These are phyloP conservation scores for Emergomyces orientalis DNA, from an alignment of 2,329 filamentous ascomycete genomes.

Conservation along the genomic window DNA sequence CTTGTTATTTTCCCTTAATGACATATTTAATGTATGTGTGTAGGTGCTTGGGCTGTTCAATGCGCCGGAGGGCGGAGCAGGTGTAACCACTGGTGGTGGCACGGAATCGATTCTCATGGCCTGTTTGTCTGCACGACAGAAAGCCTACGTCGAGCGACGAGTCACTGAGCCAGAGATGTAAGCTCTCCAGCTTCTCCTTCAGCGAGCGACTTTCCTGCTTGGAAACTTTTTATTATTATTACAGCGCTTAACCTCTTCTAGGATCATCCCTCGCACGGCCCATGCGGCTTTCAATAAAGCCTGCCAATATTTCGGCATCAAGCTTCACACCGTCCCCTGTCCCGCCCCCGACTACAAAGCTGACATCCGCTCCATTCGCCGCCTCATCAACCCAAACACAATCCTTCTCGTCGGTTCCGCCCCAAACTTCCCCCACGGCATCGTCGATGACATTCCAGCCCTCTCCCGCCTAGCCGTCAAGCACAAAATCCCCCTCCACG, in stretches of 20 bases:
- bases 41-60: constrained; percentile 71
- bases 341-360: constrained; percentile 81
- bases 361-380: constrained; percentile 63
- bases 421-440: constrained; percentile 95
- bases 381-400: constrained; percentile 89
- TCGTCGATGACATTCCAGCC: constrained; percentile 85
- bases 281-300: constrained; percentile 97
- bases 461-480: constrained; percentile 74
- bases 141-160: constrained; percentile 73
- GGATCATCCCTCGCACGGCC: constrained; percentile 87
- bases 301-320: constrained; percentile 92
- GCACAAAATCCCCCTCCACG: constrained; percentile 77
- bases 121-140: constrained; percentile 79
- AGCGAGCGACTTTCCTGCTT: neutral
- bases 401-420: constrained; percentile 87
- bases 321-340: constrained; percentile 77
- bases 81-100: constrained; percentile 83
- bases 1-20: neutral
- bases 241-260: constrained; percentile 29
- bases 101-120: constrained; percentile 98
- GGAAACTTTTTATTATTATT: neutral
- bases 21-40: neutral
- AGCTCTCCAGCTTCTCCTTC: constrained; percentile 22
- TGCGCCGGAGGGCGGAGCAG: constrained; percentile 72
- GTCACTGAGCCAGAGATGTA: constrained; percentile 93